Percentiles rank a stretch among this genome's conserved stretches.
These are phyloP conservation scores for Spergularia azorica DNA, from an alignment of 179 eudicot genomes.

Conservation along the genomic window DNA sequence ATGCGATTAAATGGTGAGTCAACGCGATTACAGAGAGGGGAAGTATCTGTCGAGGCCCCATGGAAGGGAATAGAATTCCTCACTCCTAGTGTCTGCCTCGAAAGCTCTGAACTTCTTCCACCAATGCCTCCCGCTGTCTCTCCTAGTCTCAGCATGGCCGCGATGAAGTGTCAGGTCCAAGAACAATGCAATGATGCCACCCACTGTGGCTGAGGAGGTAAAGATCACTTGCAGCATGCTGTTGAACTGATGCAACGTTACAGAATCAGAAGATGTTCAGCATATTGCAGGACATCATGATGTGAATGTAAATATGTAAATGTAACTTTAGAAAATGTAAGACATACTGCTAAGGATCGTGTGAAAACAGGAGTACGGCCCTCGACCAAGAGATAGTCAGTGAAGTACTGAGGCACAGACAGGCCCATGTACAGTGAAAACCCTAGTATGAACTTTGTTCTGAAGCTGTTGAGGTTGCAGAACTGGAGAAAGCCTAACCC, in stretches of 20 bases:
- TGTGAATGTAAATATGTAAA: neutral
- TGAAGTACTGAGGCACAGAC: constrained; percentile 78
- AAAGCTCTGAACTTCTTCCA: constrained; percentile 69
- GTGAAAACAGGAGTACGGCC: constrained; percentile 75
- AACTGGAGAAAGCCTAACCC: constrained; percentile 74
- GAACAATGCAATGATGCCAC: constrained; percentile 45
- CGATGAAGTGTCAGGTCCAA: constrained; percentile 67
- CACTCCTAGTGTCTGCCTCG: constrained; percentile 63
- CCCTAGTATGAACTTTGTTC: constrained; percentile 75
- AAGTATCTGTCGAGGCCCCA: constrained; percentile 66
- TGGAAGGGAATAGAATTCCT: constrained; percentile 77
- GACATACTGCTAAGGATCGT: constrained; percentile 53
- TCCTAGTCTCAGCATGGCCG: constrained; percentile 39
- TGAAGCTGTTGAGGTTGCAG: constrained; percentile 85
- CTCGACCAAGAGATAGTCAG: constrained; percentile 45
- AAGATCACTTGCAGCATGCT: constrained; percentile 66
- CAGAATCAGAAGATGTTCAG: neutral
- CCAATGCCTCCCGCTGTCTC: constrained; percentile 85
- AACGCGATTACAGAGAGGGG: constrained; percentile 53
- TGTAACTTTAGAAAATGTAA: neutral
- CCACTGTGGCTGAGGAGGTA: constrained; percentile 80
- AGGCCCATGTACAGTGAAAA: constrained; percentile 82
- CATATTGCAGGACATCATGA: constrained; percentile 1
- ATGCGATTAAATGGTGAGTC: neutral
- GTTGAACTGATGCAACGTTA: constrained; percentile 57